Evolutionary conservation across 495 filamentous ascomycete species (phyloP).

Genomic region (Trichoderma erinaceum): DNA sequence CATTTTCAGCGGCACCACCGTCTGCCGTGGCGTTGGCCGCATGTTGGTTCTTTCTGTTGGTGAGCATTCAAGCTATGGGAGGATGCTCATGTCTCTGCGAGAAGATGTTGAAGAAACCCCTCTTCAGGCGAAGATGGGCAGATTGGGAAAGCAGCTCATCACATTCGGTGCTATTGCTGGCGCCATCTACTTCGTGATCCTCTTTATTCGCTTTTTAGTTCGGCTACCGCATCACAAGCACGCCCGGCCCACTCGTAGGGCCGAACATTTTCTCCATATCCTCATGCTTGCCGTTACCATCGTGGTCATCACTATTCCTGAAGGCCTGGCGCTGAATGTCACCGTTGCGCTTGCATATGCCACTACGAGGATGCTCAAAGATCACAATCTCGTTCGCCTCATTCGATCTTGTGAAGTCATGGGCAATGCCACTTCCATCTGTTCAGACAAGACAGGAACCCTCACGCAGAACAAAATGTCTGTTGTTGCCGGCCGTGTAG

Average conservation of each 20-base stretch:
- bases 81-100: slow-evolving; percentile 79
- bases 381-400: slow-evolving; percentile 73
- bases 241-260: slow-evolving; percentile 51
- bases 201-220: slow-evolving; percentile 66
- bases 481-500: slow-evolving; percentile 63
- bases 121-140: slow-evolving; percentile 68
- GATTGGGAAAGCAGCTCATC: slow-evolving; percentile 70
- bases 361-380: slow-evolving; percentile 71
- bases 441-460: slow-evolving; percentile 83
- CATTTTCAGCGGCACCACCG: slow-evolving; percentile 74
- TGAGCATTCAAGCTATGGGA: slow-evolving; percentile 65
- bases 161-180: slow-evolving; percentile 68
- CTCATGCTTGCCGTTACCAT: slow-evolving; percentile 78
- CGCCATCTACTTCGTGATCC: slow-evolving; percentile 65
- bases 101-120: slow-evolving; percentile 72
- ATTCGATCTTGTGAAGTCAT: slow-evolving; percentile 78
- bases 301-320: slow-evolving; percentile 77
- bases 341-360: slow-evolving; percentile 77
- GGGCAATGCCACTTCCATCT: slow-evolving; percentile 80
- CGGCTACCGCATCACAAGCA: slow-evolving; percentile 41
- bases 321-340: slow-evolving; percentile 75
- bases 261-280: slow-evolving; percentile 69
- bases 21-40: slow-evolving; percentile 72
- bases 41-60: slow-evolving; percentile 74
- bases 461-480: slow-evolving; percentile 73